phyloP scores from a whole-genome alignment of 352 stramenopile genomes.

The Pythium folliculosum region DNA sequence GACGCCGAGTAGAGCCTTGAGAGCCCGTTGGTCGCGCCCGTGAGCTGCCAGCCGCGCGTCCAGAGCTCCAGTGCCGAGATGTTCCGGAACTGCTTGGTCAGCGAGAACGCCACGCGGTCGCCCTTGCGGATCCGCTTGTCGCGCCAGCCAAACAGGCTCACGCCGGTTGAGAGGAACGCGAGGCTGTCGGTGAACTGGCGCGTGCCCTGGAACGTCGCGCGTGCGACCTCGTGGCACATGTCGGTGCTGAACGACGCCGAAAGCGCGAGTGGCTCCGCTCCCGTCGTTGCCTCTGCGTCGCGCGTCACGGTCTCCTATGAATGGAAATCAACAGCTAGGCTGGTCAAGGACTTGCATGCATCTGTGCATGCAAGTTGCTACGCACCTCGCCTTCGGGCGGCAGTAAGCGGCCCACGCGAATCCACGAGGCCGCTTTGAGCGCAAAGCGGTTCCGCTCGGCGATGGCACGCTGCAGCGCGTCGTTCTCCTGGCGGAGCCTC shows the following conservation, averaged over 20 bases:
- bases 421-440: not conserved
- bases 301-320: not conserved
- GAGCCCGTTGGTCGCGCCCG: slow-evolving; percentile 2
- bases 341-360: no score
- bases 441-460: slow-evolving; percentile 12
- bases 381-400: not conserved
- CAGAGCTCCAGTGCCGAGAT: slow-evolving; percentile 18
- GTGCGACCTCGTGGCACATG: slow-evolving; percentile 10
- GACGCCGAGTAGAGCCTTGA: slow-evolving; percentile 18
- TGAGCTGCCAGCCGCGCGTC: slow-evolving; percentile 9
- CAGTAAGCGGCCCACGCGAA: not conserved
- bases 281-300: not conserved
- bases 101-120: slow-evolving; percentile 32
- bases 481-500: slow-evolving; percentile 16
- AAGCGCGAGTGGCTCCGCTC: not conserved
- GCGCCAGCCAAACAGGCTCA: slow-evolving; percentile 35
- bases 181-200: slow-evolving; percentile 8
- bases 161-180: slow-evolving; percentile 27
- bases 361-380: no score
- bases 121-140: slow-evolving; percentile 22
- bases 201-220: slow-evolving; percentile 10
- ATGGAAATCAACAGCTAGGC: not conserved
- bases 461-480: slow-evolving; percentile 11
- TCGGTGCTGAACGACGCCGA: not conserved
- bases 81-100: slow-evolving; percentile 30